A percentile compares a stretch with the other conserved stretches of the same genome.
These are phyloP conservation scores for Rhodotorula sp. DNA, from an alignment of 1,284 basidiomycete species.

Conservation along the genomic window DNA sequence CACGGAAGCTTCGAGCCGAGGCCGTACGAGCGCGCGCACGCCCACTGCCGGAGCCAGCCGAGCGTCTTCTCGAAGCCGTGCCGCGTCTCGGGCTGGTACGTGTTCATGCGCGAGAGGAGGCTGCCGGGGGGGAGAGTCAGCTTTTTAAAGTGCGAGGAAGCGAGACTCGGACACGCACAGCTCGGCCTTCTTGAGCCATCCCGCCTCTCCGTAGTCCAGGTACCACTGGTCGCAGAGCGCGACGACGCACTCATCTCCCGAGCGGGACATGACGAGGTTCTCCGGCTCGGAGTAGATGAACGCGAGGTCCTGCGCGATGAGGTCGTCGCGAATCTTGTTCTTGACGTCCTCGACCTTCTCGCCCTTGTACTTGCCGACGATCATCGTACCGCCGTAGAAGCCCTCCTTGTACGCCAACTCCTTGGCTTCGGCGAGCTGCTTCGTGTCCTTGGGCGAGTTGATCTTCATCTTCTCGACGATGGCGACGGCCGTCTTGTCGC, in stretches of 20 bases:
- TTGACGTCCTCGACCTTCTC: constrained; percentile 86
- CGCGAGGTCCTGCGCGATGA: constrained; percentile 76
- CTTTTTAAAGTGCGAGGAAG: neutral
- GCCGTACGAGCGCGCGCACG: constrained; percentile 94
- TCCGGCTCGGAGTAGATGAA: constrained; percentile 96
- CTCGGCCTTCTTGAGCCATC: constrained; percentile 83
- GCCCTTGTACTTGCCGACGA: constrained; percentile 84
- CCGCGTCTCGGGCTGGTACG: constrained; percentile 82
- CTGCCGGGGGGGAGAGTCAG: constrained; percentile 51
- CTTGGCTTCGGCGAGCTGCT: constrained; percentile 93
- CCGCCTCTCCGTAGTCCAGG: constrained; percentile 89
- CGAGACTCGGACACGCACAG: constrained; percentile 57
- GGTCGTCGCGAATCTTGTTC: constrained; percentile 75
- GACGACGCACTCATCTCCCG: constrained; percentile 93
- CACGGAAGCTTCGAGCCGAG: constrained; percentile 94
- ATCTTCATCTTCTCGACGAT: constrained; percentile 90
- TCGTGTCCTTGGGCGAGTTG: constrained; percentile 89
- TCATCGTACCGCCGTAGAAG: constrained; percentile 90
- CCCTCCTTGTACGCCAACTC: constrained; percentile 98
- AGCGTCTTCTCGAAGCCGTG: constrained; percentile 89
- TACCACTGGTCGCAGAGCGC: constrained; percentile 99
- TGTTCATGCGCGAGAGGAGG: constrained; percentile 80
- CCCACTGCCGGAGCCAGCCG: constrained; percentile 98
- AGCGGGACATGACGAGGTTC: constrained; percentile 82
- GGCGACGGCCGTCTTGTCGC: constrained; percentile 84